Base-by-base conservation (phyloP, 2,329 filamentous ascomycete species). In the Talaromyces sp. region DNA sequence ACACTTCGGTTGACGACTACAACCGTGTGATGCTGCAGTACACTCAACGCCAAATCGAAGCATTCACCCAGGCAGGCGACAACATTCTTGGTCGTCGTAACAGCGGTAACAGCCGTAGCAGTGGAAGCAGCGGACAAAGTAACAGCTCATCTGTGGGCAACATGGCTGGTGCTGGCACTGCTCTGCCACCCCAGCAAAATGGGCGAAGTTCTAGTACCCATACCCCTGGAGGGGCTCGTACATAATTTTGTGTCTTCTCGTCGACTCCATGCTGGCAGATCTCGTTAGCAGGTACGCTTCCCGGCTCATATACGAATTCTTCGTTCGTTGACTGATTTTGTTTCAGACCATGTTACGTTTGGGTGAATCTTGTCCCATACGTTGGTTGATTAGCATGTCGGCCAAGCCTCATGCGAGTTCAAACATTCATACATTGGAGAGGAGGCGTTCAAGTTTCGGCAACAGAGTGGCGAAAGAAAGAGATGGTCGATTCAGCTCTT, bases 1-100 rank as follows among this genome's bases (percentile, higher is more conserved):
- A 21, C 50, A 16, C 60, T 4, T 73, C 73, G 2, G 62, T 77
- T n/a, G 74, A 75, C 52, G 74, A 75, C 63, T 77, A 77, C 63
- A 75, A 73, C 65, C 73, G 73, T 25, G 69, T 73, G 58, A 76
- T 77, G 75, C 67, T 76, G 42, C 68, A 74, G 50, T 74, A 77
- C 56, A 76, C 75, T 14, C 73, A 76, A 42, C 72, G 69, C 31
- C 73, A 75, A 48, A 74, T 76, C 69, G 71, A 71, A 2, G 67
- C 69, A 4, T 76, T 76, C 60, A 59, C 63, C 25, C 39, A 54
- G 61, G 58, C 12, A 3, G 52, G 55, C 25, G 70, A 73, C 23
- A 64, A 67, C 18, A 61, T 65, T 2, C 37, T 33, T 21, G 40
- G 6, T 3, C 57, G 57, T 28, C 57, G 50, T 35, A 59, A 28